phyloP scores from a whole-genome alignment of 2,329 filamentous ascomycete species.

The Colletotrichum kahawae region DNA sequence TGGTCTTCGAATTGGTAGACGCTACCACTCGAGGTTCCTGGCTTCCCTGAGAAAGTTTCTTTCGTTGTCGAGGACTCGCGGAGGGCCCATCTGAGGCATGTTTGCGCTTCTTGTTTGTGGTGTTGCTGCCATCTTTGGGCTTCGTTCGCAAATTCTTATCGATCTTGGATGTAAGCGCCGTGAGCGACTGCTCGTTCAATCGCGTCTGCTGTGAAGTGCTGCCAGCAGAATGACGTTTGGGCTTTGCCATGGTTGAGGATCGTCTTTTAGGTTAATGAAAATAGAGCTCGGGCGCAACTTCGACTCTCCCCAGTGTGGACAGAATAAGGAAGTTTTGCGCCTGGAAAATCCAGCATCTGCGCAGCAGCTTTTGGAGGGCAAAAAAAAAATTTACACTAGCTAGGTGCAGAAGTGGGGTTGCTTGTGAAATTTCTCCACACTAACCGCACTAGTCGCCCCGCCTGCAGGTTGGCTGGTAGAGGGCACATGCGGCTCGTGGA shows the following conservation, averaged over 20 bases:
- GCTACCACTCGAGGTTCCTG: constrained; percentile 7
- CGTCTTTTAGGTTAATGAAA: background rate
- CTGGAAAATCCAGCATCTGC: background rate
- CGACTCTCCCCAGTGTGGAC: background rate
- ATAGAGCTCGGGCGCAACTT: background rate
- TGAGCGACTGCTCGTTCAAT: constrained; percentile 57
- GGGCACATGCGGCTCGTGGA: background rate
- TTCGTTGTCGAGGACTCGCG: background rate
- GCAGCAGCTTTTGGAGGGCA: background rate
- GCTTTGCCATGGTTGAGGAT: constrained; percentile 3
- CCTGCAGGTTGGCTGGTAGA: background rate
- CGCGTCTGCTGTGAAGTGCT: background rate
- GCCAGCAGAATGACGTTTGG: background rate
- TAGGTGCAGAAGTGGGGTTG: background rate
- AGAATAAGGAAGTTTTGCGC: background rate
- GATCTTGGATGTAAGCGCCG: constrained; percentile 61
- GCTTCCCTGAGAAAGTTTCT: background rate
- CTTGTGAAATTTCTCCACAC: background rate
- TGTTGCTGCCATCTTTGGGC: constrained; percentile 47
- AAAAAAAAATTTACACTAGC: background rate
- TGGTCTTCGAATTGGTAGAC: constrained; percentile 24
- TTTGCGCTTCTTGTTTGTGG: constrained; percentile 46
- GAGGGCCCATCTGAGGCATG: background rate
- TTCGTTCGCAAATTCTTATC: constrained; percentile 52
- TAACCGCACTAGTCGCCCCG: background rate